Conservation (phyloP, 768 basidiomycete genomes). For the Neoboletus magnificus region DNA sequence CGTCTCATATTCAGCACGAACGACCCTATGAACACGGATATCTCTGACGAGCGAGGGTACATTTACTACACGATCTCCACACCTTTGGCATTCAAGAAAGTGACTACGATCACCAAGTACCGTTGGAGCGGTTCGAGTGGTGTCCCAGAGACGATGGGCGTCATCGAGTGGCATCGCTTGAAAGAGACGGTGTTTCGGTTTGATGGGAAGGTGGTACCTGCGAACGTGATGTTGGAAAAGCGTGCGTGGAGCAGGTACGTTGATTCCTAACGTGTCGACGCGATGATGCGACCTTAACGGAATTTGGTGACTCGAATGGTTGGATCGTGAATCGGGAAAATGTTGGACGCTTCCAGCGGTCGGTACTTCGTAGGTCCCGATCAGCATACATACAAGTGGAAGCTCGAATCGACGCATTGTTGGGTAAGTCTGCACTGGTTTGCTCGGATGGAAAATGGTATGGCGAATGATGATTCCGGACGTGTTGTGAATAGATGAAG, state of each 20-base stretch:
- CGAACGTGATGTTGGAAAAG: conserved; percentile 9
- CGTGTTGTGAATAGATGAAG: conserved; percentile 15
- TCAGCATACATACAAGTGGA: conserved; percentile 33
- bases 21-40: conserved; percentile 20
- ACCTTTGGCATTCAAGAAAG: conserved; percentile 4
- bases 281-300: neutral
- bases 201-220: conserved; percentile 10
- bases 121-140: conserved; percentile 11
- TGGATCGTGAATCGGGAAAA: neutral
- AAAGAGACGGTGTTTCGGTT: conserved; percentile 14
- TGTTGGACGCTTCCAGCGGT: conserved; percentile 16
- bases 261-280: neutral
- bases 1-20: conserved; percentile 21
- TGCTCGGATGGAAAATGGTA: neutral
- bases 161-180: conserved; percentile 25
- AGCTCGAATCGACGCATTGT: conserved; percentile 21
- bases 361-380: conserved; percentile 34
- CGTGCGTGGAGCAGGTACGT: conserved; percentile 20
- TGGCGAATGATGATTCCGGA: neutral
- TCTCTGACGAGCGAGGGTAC: conserved; percentile 20
- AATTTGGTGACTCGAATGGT: neutral
- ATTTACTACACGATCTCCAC: conserved; percentile 21
- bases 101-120: conserved; percentile 28
- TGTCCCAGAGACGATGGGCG: conserved; percentile 20
- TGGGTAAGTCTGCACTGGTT: conserved; percentile 17